Conservation (phyloP, 345 rosid genomes). For the Sisymbrium altissimum region DNA sequence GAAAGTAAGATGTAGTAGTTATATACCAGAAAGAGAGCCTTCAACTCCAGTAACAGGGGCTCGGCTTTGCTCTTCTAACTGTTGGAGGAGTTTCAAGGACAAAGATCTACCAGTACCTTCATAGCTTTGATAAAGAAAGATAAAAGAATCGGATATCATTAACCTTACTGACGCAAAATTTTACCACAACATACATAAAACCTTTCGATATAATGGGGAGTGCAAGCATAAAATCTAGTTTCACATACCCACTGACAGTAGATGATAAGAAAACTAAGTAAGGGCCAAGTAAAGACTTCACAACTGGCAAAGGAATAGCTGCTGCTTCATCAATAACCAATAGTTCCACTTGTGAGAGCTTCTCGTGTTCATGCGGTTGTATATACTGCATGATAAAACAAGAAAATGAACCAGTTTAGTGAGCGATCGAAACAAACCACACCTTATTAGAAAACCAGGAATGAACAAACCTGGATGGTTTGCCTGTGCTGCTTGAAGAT, state of each 20-base stretch:
- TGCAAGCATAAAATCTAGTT: not conserved
- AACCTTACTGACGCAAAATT: slow-evolving; percentile 4
- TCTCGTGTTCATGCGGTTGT: slow-evolving; percentile 92
- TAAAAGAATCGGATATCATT: slow-evolving; percentile 4
- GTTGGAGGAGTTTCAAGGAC: slow-evolving; percentile 89
- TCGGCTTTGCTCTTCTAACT: slow-evolving; percentile 87
- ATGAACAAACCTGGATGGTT: slow-evolving; percentile 83
- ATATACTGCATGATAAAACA: slow-evolving; percentile 60
- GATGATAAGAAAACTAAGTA: slow-evolving; percentile 95
- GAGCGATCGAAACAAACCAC: not conserved
- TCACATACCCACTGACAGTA: slow-evolving; percentile 89
- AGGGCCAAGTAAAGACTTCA: slow-evolving; percentile 87
- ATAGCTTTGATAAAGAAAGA: slow-evolving; percentile 46
- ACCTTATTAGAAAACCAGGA: slow-evolving; percentile 56
- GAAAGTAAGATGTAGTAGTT: slow-evolving; percentile 13
- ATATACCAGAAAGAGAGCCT: slow-evolving; percentile 71
- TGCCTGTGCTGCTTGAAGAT: slow-evolving; percentile 90
- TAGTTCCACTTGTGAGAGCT: slow-evolving; percentile 96
- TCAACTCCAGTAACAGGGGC: slow-evolving; percentile 52
- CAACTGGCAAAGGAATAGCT: slow-evolving; percentile 94
- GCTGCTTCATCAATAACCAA: slow-evolving; percentile 99
- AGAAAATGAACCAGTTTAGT: slow-evolving; percentile 8
- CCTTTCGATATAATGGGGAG: slow-evolving; percentile 14
- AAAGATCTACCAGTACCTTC: slow-evolving; percentile 99
- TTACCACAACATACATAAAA: not conserved